Base-by-base conservation (phyloP, 345 rosid species). In the Populus ilicifolia region DNA sequence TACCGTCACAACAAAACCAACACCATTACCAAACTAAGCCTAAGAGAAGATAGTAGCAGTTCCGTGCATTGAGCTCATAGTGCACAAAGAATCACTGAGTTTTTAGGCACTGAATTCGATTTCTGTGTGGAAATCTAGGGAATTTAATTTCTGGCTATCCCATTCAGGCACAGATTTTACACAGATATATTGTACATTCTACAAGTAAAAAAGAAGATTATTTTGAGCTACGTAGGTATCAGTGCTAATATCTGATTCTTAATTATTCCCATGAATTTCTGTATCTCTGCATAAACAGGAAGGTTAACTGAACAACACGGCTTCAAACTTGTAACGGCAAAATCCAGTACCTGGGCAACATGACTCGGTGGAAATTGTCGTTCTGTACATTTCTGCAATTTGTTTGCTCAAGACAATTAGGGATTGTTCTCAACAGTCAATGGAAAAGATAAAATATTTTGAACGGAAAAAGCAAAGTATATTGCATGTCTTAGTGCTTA, bases 211-310 rank as follows among this genome's bases (percentile, higher is more conserved):
- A 25, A 30, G 35, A 39, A 29, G 8, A 39, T 61, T 10, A 11
- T 20, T 36, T 46, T 12, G 27, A 61, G 62, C 81, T 82, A 78
- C 48, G 84, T 78, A 18, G 84, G 84, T 35, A 82, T 66, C 65
- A 82, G 84, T 5, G 84, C 84, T 50, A 82, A 44, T 75, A 82
- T 68, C 84, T 93, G 98, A 67, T 87, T 93, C 76, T 89, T 85
- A 27, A 93, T 84, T 50, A 90, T 89, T 39, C 97, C 94, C 92
- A 91, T 93, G 87, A 91, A 91, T 79, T 90, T 91, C 88, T 93
- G 98, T 74, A 93, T 89, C 82, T 93, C 98, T 14, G 91, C 84
- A 80, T 93, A 91, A 39, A 93, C 78, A 4, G 92, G 91, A 73
- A 93, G 92, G 81, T 93, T 93, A 72, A 86, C 89, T 6, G 93